Evolutionary conservation across 139 green algal genomes (phyloP).

Genomic region (Eudorina sp.): DNA sequence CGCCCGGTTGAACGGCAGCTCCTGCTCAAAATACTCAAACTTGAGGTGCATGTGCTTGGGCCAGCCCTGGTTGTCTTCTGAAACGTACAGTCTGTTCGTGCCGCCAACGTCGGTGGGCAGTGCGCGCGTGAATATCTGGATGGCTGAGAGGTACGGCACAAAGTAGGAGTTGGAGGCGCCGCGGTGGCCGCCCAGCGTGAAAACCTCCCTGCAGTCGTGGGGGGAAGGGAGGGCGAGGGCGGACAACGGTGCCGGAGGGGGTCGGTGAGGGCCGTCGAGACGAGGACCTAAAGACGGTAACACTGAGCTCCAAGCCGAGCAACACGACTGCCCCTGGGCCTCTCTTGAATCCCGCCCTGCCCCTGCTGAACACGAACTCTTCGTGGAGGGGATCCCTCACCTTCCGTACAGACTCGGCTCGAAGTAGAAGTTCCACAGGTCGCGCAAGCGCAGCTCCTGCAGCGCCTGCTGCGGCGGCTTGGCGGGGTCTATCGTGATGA

Average conservation of each 20-base stretch:
- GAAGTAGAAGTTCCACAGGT: conserved; percentile 76
- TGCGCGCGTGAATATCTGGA: conserved; percentile 79
- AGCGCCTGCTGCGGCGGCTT: conserved; percentile 51
- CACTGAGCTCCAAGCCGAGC: too few relatives aligned
- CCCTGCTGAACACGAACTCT: too few relatives aligned
- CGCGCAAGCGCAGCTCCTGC: conserved; percentile 54
- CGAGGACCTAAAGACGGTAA: too few relatives aligned
- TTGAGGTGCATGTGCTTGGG: conserved; percentile 73
- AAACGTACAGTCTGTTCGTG: conserved; percentile 62
- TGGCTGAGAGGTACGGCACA: conserved; percentile 84
- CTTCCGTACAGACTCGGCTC: conserved; percentile 67
- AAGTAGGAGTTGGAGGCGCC: conserved; percentile 80
- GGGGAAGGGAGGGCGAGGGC: background rate
- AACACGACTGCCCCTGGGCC: too few relatives aligned
- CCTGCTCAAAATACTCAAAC: conserved; percentile 77
- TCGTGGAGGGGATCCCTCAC: too few relatives aligned
- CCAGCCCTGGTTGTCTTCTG: conserved; percentile 67
- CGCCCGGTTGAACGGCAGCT: conserved; percentile 77
- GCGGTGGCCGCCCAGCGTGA: conserved; percentile 67
- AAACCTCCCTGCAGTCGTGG: conserved; percentile 44
- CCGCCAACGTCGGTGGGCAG: conserved; percentile 53
- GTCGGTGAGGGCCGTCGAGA: too few relatives aligned
- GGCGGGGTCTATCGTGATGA: conserved; percentile 10
- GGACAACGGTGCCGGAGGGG: too few relatives aligned
- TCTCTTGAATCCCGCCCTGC: too few relatives aligned